Base-by-base conservation (phyloP, 768 basidiomycete species). In the Suillus subaureus region DNA sequence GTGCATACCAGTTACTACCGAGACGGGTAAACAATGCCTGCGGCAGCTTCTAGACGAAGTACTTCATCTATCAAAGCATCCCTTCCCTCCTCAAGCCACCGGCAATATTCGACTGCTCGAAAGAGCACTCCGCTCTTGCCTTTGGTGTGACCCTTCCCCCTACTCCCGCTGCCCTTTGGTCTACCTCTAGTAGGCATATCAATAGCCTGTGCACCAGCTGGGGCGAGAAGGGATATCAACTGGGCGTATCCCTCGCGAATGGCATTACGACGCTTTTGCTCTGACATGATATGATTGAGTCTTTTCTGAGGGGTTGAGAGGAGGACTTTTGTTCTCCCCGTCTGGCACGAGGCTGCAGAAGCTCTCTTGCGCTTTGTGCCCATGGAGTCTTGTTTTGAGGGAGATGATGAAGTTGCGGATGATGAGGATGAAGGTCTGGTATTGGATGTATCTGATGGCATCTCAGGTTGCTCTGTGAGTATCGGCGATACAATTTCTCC, bases 221-320 rank as follows among this genome's bases (percentile, higher is more conserved):
- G 91, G 0, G 92, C 88, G 62, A 96, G 88, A 28, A 97, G 80
- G 0, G 89, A 79, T 39, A 94, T 94, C 49, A 97, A 79, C 73
- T 94, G 92, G 1, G 92, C 88, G 77, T 96, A 97, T 47, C 94
- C 94, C 67, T 93, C 90, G 49, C 93, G 89, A 70, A 97, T 97
- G 61, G 92, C 92, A 72, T 96, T 96, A 12, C 95, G 88, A 9
- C 95, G 91, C 72, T 93, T 93, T 78, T 97, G 94, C 75, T 97
- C 95, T 8, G 93, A 94, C 86, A 94, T 89, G 82, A 97, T 96
- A 80, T 97, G 94, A 74, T 96, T 95, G 18, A 93, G 85, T 15
- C 94, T 86, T 72, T 95, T 94, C 77, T 96, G 93, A 0, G 93
- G 93, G 5, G 87, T 89, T 7, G 93, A 91, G 31, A 96, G 82